A percentile compares a stretch with the other conserved stretches of the same genome.
phyloP scores from a whole-genome alignment of 176 grass and related monocot genomes.

The Lolium rigidum region DNA sequence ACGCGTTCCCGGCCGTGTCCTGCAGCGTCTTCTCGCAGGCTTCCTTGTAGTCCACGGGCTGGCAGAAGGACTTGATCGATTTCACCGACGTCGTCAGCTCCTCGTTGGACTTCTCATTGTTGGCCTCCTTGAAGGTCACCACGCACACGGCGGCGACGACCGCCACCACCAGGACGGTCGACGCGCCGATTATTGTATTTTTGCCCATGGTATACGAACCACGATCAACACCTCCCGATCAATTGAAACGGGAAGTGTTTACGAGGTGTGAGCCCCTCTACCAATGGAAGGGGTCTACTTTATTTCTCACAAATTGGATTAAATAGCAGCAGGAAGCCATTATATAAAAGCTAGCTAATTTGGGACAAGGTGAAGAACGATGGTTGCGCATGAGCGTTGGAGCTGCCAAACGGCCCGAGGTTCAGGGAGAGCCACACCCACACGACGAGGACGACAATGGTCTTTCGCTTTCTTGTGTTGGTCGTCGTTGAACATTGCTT shows the following conservation, averaged over 20 bases:
- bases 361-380: conserved; percentile 23
- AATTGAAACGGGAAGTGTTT: conserved; percentile 2
- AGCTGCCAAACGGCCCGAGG: conserved; percentile 28
- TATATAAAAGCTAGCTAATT: conserved; percentile 30
- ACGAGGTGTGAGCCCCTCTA: conserved; percentile 5
- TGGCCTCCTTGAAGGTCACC: conserved; percentile 31
- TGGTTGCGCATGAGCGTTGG: conserved; percentile 39
- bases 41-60: conserved; percentile 64
- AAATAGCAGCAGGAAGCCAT: conserved; percentile 1
- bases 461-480: neutral
- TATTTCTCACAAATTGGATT: conserved; percentile 41
- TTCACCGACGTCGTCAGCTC: conserved; percentile 61
- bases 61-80: conserved; percentile 67
- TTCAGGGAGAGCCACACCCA: conserved; percentile 32
- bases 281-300: conserved; percentile 28
- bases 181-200: conserved; percentile 46
- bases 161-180: conserved; percentile 67
- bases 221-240: conserved; percentile 10
- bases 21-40: conserved; percentile 68
- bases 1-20: conserved; percentile 50
- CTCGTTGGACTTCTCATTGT: neutral
- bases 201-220: conserved; percentile 45
- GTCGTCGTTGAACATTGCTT: neutral
- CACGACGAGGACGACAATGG: neutral
- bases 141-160: conserved; percentile 67